Conservation (phyloP, 371 early-diverging fungal species). For the Mucor piriformis region DNA sequence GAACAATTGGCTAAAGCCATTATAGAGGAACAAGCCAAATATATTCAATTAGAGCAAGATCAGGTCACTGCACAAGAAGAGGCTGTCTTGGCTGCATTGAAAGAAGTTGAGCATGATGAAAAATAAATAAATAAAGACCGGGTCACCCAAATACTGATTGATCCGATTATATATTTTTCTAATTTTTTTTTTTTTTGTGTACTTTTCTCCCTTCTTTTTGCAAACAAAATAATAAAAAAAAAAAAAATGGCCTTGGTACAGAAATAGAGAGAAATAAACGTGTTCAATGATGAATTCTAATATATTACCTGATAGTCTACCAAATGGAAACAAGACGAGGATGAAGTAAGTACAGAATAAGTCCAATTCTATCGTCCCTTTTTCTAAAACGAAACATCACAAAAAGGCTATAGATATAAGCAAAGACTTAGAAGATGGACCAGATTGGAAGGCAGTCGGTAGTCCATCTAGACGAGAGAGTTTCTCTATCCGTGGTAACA, state of each 20-base stretch:
- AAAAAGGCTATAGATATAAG: conserved; percentile 15
- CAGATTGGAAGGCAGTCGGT: conserved; percentile 28
- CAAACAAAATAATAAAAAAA: not conserved
- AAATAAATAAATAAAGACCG: conserved; percentile 8
- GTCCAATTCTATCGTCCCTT: too few species aligned
- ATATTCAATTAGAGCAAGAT: not conserved
- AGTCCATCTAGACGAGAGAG: conserved; percentile 31
- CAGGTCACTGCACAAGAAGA: conserved; percentile 2
- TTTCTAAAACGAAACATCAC: not conserved
- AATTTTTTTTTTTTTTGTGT: not conserved
- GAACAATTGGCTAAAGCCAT: conserved; percentile 2
- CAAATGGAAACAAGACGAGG: conserved; percentile 13
- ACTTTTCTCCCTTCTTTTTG: not conserved
- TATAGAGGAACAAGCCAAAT: not conserved
- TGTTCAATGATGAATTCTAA: not conserved
- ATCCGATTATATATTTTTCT: conserved; percentile 7
- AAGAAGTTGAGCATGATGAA: conserved; percentile 16
- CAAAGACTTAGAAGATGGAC: conserved; percentile 5
- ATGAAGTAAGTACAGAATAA: conserved; percentile 11
- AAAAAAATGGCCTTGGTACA: conserved; percentile 9
- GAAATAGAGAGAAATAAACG: not conserved
- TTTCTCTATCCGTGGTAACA: conserved; percentile 5
- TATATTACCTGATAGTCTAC: not conserved
- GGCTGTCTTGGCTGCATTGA: conserved; percentile 16
- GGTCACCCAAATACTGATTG: conserved; percentile 4